These are phyloP conservation scores for Lachnum nothofagi DNA, from an alignment of 2,329 filamentous ascomycete species.

Conservation along the genomic window DNA sequence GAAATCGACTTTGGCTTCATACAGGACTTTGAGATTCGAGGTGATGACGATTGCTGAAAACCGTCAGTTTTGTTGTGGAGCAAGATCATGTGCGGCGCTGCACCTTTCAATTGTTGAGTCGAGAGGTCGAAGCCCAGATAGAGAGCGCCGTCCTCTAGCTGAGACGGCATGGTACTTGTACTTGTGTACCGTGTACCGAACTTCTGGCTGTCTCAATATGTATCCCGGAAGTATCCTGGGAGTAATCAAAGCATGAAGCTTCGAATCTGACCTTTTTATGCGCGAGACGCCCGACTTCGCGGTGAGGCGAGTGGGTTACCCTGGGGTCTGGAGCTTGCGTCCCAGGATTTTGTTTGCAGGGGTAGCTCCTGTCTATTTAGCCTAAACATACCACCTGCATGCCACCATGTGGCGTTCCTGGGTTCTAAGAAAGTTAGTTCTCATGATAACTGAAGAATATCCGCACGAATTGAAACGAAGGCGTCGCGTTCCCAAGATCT, in stretches of 20 bases:
- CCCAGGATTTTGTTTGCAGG: not conserved
- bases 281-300: not conserved
- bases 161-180: constrained; percentile 33
- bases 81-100: constrained; percentile 15
- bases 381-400: constrained; percentile 1
- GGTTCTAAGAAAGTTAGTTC: not conserved
- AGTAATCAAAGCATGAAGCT: not conserved
- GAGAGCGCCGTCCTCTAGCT: constrained; percentile 47
- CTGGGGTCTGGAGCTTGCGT: constrained; percentile 4
- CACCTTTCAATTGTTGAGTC: constrained; percentile 92
- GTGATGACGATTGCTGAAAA: constrained; percentile 71
- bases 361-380: constrained; percentile 5
- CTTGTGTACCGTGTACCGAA: not conserved
- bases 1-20: constrained; percentile 91
- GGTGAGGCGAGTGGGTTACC: not conserved
- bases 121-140: constrained; percentile 95
- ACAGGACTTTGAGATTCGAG: constrained; percentile 72
- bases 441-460: not conserved
- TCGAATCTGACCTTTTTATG: not conserved
- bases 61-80: constrained; percentile 16
- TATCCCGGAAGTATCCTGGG: not conserved
- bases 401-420: constrained; percentile 1
- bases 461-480: constrained; percentile 4
- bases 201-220: not conserved
- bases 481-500: constrained; percentile 1